Conservation (phyloP, 2,329 filamentous ascomycete genomes). For the Cladosporium velox region DNA sequence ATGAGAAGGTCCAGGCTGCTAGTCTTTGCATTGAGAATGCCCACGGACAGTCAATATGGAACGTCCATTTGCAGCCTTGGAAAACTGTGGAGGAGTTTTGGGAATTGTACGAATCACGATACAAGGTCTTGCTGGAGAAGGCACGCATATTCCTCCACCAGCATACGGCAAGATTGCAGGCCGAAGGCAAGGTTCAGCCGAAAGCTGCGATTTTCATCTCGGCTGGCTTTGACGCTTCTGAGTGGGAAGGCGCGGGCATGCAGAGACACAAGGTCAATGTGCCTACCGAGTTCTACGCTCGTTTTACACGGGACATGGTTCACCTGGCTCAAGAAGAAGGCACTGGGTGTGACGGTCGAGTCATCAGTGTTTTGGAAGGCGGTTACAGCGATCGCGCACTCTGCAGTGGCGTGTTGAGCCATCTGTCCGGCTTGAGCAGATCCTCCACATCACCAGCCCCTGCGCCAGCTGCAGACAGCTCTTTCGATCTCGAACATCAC, state of each 20-base stretch:
- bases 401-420: conserved; percentile 83
- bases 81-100: conserved; percentile 83
- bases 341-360: conserved; percentile 74
- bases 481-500: conserved; percentile 7
- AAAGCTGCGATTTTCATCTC: conserved; percentile 92
- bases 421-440: conserved; percentile 75
- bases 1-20: conserved; percentile 89
- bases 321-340: conserved; percentile 78
- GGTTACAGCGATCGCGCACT: conserved; percentile 94
- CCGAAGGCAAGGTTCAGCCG: conserved; percentile 60
- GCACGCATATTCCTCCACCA: conserved; percentile 72
- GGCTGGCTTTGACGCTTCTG: conserved; percentile 94
- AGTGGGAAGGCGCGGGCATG: conserved; percentile 91
- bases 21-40: conserved; percentile 93
- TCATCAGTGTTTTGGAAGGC: conserved; percentile 92
- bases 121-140: conserved; percentile 76
- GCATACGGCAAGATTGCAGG: conserved; percentile 67
- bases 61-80: conserved; percentile 90
- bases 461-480: neutral
- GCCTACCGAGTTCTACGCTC: conserved; percentile 93
- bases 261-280: conserved; percentile 95
- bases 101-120: conserved; percentile 79
- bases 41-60: conserved; percentile 93
- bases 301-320: conserved; percentile 83
- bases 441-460: conserved; percentile 17